Evolutionary conservation across 345 rosid genomes (phyloP).

Genomic region (thale cress (Arabidopsis thaliana)): TAIR10.1 NC_003070.9:4347501-4348000

Average conservation of each 20-base stretch:
- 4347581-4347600: background rate
- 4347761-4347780: constrained; percentile 82
- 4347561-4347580: background rate
- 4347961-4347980: background rate
- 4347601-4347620: background rate
- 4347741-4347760: constrained; percentile 76
- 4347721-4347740: constrained; percentile 75
- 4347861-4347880: background rate
- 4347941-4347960: background rate
- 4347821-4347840: background rate
- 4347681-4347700: constrained; percentile 50
- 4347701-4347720: constrained; percentile 74
- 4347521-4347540: constrained; percentile 65
- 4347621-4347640: constrained; percentile 36
- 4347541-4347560: background rate
- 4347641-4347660: background rate
- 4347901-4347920: too few species aligned
- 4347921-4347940: too few species aligned
- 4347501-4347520: constrained; percentile 65
- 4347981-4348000: background rate
- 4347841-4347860: background rate
- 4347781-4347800: constrained; percentile 54
- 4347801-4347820: background rate
- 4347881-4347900: background rate
- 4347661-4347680: background rate